phyloP scores from a whole-genome alignment of 768 basidiomycete species.

The Calocybe cyanea region DNA sequence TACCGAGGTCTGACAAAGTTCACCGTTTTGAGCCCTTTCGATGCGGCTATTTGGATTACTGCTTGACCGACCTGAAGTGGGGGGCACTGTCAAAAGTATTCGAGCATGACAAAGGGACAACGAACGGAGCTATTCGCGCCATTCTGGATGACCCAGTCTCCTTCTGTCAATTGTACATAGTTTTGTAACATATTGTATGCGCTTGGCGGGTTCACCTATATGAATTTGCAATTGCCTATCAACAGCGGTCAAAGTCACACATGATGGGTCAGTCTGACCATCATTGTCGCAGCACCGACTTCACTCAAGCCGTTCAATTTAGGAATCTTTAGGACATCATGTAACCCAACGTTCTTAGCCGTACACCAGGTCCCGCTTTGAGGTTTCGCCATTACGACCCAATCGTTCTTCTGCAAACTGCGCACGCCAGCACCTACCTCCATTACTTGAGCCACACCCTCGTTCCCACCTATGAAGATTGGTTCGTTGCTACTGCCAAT shows the following conservation, averaged over 20 bases:
- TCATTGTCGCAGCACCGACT: conserved; percentile 72
- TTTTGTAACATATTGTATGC: conserved; percentile 80
- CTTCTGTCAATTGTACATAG: conserved; percentile 58
- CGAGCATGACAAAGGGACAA: conserved; percentile 5
- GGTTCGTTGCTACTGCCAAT: conserved; percentile 28
- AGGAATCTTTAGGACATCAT: conserved; percentile 62
- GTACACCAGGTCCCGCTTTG: conserved; percentile 80
- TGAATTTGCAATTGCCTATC: background rate
- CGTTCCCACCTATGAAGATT: conserved; percentile 69
- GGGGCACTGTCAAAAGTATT: conserved; percentile 3
- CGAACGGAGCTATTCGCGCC: conserved; percentile 81
- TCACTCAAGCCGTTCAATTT: conserved; percentile 42
- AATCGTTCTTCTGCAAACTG: conserved; percentile 52
- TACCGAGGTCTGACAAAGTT: conserved; percentile 78
- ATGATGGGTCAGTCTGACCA: conserved; percentile 36
- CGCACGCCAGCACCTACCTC: conserved; percentile 55
- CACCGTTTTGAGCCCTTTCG: conserved; percentile 67
- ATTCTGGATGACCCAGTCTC: conserved; percentile 84
- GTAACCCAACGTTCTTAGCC: conserved; percentile 44
- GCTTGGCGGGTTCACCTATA: conserved; percentile 79
- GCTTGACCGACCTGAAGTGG: conserved; percentile 68
- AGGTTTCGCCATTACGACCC: conserved; percentile 67
- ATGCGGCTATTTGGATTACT: conserved; percentile 81
- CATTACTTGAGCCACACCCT: conserved; percentile 66
- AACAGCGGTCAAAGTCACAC: background rate